Percentiles rank a stretch among this genome's conserved stretches.
Conservation (phyloP, 1,139 yeast species). For the Blastobotrys persicus region DNA sequence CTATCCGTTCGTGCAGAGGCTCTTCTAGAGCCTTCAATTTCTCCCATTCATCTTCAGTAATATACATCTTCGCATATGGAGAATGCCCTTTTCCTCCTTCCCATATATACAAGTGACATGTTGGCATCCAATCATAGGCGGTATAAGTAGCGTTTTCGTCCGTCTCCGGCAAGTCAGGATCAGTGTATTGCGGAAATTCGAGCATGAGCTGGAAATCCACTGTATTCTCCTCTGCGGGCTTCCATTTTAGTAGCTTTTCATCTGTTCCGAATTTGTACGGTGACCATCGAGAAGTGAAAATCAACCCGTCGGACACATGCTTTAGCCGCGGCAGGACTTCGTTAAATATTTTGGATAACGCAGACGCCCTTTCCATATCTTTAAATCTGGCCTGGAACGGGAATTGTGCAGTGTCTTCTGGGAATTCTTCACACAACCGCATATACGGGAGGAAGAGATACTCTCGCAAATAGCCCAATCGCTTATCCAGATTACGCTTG, state of each 20-base stretch:
- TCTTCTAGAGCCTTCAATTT: conserved; percentile 63
- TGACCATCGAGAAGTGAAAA: conserved; percentile 85
- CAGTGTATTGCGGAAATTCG: conserved; percentile 63
- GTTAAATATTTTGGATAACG: conserved; percentile 71
- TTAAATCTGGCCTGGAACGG: conserved; percentile 86
- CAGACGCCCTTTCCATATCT: conserved; percentile 80
- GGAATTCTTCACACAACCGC: conserved; percentile 61
- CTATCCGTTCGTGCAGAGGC: conserved; percentile 88
- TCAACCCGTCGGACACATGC: conserved; percentile 91
- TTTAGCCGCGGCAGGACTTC: conserved; percentile 65
- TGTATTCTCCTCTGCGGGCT: conserved; percentile 93
- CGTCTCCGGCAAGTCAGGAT: conserved; percentile 66
- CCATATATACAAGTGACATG: conserved; percentile 69
- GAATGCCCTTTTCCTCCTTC: conserved; percentile 67
- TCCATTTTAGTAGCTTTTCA: conserved; percentile 78
- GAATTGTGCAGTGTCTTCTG: conserved; percentile 70
- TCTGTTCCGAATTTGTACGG: conserved; percentile 92
- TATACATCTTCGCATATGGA: conserved; percentile 60
- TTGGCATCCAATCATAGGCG: conserved; percentile 82
- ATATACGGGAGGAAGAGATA: conserved; percentile 80
- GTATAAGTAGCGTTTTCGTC: conserved; percentile 57
- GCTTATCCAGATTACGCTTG: conserved; percentile 67
- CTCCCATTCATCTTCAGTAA: conserved; percentile 81
- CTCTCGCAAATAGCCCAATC: conserved; percentile 85
- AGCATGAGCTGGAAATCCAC: conserved; percentile 78